Evolutionary conservation across 2,329 filamentous ascomycete genomes (phyloP).

Genomic region (Neobulgaria alba): DNA sequence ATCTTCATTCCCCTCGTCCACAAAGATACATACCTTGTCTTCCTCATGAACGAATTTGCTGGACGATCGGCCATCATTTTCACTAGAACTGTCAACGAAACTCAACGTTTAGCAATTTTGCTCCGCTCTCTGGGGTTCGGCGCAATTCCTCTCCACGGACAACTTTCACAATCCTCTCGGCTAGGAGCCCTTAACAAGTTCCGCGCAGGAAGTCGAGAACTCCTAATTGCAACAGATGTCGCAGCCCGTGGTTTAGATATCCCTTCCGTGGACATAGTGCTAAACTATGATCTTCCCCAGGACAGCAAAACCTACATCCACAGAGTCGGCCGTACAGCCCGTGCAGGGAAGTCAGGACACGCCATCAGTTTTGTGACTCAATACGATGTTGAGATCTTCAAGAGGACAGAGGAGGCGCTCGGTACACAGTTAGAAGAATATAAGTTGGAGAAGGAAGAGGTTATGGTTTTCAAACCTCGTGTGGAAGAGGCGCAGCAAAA

Average conservation of each 20-base stretch:
- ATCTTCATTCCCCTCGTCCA: conserved; percentile 76
- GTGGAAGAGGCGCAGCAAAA: conserved; percentile 79
- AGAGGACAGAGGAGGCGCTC: conserved; percentile 74
- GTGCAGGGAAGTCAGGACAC: conserved; percentile 76
- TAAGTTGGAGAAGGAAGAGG: conserved; percentile 67
- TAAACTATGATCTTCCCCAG: conserved; percentile 77
- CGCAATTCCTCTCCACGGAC: conserved; percentile 87
- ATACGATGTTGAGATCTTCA: conserved; percentile 75
- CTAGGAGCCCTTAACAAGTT: conserved; percentile 89
- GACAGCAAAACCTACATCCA: conserved; percentile 90
- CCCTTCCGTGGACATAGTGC: conserved; percentile 76
- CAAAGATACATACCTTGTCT: conserved; percentile 86
- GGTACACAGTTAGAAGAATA: conserved; percentile 68
- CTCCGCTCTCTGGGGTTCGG: conserved; percentile 78
- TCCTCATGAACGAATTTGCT: conserved; percentile 75
- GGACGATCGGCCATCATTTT: conserved; percentile 89
- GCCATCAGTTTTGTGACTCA: conserved; percentile 79
- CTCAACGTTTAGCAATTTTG: conserved; percentile 75
- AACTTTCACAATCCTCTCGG: conserved; percentile 79
- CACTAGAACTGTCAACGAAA: conserved; percentile 84
- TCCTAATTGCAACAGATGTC: conserved; percentile 90
- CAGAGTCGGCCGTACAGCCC: conserved; percentile 77
- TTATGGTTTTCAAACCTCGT: conserved; percentile 68
- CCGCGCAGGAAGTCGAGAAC: conserved; percentile 67
- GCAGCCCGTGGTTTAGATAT: conserved; percentile 89